phyloP scores from a whole-genome alignment of 1,139 yeast genomes.

The Yamadazyma triangularis region DNA sequence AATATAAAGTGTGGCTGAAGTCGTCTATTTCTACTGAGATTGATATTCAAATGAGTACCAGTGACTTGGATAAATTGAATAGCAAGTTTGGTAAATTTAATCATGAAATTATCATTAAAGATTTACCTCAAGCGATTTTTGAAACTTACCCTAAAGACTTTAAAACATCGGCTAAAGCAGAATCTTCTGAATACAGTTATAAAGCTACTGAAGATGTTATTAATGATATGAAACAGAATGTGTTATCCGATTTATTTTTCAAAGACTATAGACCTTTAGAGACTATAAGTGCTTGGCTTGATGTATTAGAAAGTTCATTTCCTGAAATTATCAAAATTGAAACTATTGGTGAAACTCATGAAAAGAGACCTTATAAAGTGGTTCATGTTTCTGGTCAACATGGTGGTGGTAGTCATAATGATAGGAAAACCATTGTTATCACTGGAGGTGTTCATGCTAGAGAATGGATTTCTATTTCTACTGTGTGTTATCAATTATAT shows the following conservation, averaged over 20 bases:
- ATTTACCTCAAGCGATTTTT: conserved; percentile 51
- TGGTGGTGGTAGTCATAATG: conserved; percentile 38
- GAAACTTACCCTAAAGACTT: conserved; percentile 47
- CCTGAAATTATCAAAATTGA: conserved; percentile 59
- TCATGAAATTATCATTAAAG: conserved; percentile 44
- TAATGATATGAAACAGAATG: conserved; percentile 15
- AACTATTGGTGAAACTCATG: conserved; percentile 68
- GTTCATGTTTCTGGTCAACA: conserved; percentile 53
- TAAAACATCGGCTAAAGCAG: conserved; percentile 6
- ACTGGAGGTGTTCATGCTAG: conserved; percentile 88
- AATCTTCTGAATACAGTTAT: conserved; percentile 11
- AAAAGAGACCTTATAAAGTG: conserved; percentile 66
- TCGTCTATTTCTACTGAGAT: conserved; percentile 19
- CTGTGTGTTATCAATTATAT: conserved; percentile 60
- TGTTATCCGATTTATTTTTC: conserved; percentile 51
- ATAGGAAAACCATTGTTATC: conserved; percentile 65
- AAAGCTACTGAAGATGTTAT: conserved; percentile 17
- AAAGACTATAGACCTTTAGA: conserved; percentile 65
- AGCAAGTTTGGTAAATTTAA: conserved; percentile 17
- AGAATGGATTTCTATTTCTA: conserved; percentile 81
- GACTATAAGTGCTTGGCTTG: conserved; percentile 71
- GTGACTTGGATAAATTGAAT: conserved; percentile 17
- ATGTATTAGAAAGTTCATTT: conserved; percentile 46
- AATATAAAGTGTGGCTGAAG: conserved; percentile 28
- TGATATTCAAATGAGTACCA: conserved; percentile 31